Conservation (phyloP, 2,329 filamentous ascomycete species). For the Penicillium sumatraense region DNA sequence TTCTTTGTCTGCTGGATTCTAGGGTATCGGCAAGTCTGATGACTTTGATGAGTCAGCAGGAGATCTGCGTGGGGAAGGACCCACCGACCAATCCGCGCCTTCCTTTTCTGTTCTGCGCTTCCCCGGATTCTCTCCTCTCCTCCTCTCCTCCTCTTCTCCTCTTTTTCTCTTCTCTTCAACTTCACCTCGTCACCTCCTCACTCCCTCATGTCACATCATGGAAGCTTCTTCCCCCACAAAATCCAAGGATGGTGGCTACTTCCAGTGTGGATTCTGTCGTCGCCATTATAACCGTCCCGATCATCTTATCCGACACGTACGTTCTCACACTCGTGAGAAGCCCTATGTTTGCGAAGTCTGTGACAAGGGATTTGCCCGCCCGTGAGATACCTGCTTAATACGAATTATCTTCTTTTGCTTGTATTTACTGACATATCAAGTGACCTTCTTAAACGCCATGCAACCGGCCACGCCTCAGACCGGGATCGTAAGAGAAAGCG, state of each 20-base stretch:
- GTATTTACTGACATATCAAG: slow-evolving; percentile 8
- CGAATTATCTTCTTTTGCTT: background rate
- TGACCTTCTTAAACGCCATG: slow-evolving; percentile 58
- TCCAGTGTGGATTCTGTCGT: slow-evolving; percentile 58
- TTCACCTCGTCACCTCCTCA: background rate
- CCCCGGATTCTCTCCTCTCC: slow-evolving; percentile 11
- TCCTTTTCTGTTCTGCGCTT: background rate
- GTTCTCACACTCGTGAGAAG: slow-evolving; percentile 46
- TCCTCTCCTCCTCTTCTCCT: background rate
- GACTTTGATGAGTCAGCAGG: background rate
- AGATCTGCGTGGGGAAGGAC: background rate
- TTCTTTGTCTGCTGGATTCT: background rate
- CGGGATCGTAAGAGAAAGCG: slow-evolving; percentile 39
- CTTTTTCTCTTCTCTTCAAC: background rate
- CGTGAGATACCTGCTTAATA: slow-evolving; percentile 30
- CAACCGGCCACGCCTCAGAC: slow-evolving; percentile 40
- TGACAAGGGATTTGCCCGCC: slow-evolving; percentile 37
- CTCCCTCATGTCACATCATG: background rate
- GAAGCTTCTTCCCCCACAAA: slow-evolving; percentile 11
- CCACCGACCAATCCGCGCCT: background rate
- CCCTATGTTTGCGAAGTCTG: slow-evolving; percentile 39
- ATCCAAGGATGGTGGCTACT: slow-evolving; percentile 34
- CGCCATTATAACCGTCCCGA: slow-evolving; percentile 58
- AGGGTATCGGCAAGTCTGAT: background rate
- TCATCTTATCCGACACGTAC: slow-evolving; percentile 58